Percentiles rank a stretch among this genome's conserved stretches.
Evolutionary conservation across 129 eudicot species (phyloP).

Genomic region (Ambrosia trifida): DNA sequence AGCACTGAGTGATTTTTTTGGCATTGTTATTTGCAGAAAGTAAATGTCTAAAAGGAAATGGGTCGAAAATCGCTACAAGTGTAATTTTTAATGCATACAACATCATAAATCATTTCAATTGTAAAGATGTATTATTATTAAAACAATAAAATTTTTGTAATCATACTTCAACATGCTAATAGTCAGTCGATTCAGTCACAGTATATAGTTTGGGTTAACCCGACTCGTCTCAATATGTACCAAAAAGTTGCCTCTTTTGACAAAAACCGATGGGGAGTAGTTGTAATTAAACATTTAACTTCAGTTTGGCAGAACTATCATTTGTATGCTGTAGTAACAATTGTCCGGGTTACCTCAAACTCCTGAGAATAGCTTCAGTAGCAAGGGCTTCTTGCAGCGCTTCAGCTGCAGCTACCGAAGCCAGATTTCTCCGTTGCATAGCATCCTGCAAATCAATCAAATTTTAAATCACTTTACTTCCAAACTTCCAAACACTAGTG

Average conservation of each 20-base stretch:
- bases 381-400: slow-evolving; percentile 91
- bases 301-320: background rate
- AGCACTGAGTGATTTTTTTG: background rate
- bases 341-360: slow-evolving; percentile 60
- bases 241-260: background rate
- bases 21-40: background rate
- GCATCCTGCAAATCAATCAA: slow-evolving; percentile 62
- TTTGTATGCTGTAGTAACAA: background rate
- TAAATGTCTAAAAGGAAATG: background rate
- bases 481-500: background rate
- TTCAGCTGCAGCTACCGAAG: slow-evolving; percentile 94
- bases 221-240: background rate
- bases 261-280: background rate
- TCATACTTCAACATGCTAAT: background rate
- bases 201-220: background rate
- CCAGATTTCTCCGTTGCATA: slow-evolving; percentile 73
- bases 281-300: background rate
- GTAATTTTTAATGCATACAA: background rate
- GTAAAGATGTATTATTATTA: too few species aligned
- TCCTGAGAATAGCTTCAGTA: slow-evolving; percentile 80
- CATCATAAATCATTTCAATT: too few species aligned
- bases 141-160: background rate
- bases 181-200: background rate
- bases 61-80: background rate
- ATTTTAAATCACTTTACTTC: background rate